Percentiles rank a stretch among this genome's conserved stretches.
These are phyloP conservation scores for Plectosphaerella sp. DNA, from an alignment of 2,329 filamentous ascomycete genomes.

Conservation along the genomic window DNA sequence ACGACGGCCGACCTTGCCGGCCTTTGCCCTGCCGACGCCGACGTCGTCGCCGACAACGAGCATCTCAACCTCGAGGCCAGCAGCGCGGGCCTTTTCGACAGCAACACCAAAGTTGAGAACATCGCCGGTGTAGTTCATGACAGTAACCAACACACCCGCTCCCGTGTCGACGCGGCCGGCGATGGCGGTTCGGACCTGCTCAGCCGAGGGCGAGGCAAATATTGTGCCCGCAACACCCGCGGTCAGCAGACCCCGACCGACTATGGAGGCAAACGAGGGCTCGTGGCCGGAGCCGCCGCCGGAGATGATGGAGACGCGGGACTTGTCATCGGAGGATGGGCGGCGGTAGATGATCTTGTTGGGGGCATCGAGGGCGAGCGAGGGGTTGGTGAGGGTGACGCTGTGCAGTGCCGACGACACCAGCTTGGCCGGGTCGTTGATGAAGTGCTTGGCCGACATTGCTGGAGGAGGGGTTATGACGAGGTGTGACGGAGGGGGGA, in stretches of 20 bases:
- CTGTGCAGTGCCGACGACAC: constrained; percentile 73
- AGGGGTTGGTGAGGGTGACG: constrained; percentile 79
- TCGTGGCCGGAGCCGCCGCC: constrained; percentile 91
- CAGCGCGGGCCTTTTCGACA: constrained; percentile 60
- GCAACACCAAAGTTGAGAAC: constrained; percentile 50
- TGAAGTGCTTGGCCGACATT: constrained; percentile 75
- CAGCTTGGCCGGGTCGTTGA: constrained; percentile 76
- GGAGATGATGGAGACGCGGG: constrained; percentile 75
- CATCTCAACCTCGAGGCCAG: constrained; percentile 59
- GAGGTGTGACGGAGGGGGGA: neutral
- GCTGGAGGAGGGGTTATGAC: constrained; percentile 1
- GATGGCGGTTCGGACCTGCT: constrained; percentile 77
- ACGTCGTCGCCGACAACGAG: constrained; percentile 83
- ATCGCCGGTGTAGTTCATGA: constrained; percentile 21
- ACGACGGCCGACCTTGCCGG: constrained; percentile 87
- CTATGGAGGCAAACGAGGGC: constrained; percentile 80
- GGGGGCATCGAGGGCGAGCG: constrained; percentile 68
- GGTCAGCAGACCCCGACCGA: constrained; percentile 74
- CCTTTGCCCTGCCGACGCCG: constrained; percentile 74
- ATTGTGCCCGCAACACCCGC: constrained; percentile 84
- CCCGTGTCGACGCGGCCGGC: constrained; percentile 67
- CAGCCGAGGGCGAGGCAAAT: constrained; percentile 75
- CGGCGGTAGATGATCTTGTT: constrained; percentile 84
- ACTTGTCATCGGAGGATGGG: constrained; percentile 38
- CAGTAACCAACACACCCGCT: constrained; percentile 55